phyloP scores from a whole-genome alignment of 2,329 filamentous ascomycete genomes.

The Alternaria sp. region DNA sequence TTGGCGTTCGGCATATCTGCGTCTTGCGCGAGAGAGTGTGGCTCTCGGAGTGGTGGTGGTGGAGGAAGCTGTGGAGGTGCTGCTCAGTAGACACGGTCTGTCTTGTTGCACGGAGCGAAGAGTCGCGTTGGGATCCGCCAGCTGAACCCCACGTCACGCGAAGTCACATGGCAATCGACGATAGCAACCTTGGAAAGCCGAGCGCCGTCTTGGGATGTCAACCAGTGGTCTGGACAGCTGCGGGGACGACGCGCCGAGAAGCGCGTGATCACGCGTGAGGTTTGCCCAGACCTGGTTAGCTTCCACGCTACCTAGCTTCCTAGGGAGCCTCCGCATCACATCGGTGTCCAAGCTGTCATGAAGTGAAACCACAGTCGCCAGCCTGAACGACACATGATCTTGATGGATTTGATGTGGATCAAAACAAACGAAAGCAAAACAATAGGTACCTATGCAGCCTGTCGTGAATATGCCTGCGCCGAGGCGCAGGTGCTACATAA shows the following conservation, averaged over 20 bases:
- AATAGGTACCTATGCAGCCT: not conserved
- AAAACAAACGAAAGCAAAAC: not conserved
- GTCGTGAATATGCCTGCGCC: not conserved
- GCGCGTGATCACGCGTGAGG: not conserved
- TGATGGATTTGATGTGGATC: not conserved
- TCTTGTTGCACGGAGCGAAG: not conserved
- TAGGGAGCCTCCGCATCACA: not conserved
- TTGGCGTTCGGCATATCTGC: not conserved
- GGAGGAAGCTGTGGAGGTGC: not conserved
- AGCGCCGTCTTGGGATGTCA: not conserved
- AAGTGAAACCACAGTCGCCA: not conserved
- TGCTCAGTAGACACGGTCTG: not conserved
- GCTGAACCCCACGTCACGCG: not conserved
- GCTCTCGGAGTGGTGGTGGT: not conserved
- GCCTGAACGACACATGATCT: not conserved
- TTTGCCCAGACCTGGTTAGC: not conserved
- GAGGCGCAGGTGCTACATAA: not conserved
- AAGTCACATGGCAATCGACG: not conserved
- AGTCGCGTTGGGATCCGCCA: not conserved
- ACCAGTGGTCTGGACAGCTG: not conserved
- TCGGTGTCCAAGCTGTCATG: not conserved
- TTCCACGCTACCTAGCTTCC: not conserved
- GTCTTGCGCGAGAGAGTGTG: not conserved
- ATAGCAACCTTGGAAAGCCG: not conserved
- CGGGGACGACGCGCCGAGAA: not conserved